phyloP scores from a whole-genome alignment of 2,329 filamentous ascomycete species.

The Neopestalotiopsis sp. region DNA sequence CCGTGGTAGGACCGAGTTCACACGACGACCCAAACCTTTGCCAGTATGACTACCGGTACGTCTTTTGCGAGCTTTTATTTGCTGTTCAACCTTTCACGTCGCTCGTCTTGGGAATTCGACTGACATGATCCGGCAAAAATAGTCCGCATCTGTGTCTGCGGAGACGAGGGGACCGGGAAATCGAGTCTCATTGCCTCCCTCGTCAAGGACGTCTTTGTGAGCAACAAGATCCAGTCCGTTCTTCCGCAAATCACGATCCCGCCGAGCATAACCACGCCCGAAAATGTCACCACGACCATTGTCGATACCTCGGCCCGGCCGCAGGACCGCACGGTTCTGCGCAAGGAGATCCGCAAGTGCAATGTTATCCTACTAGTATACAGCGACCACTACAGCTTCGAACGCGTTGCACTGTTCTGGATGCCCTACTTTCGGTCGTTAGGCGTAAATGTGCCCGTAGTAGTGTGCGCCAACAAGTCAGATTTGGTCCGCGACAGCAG shows the following conservation, averaged over 20 bases:
- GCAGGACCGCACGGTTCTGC: constrained; percentile 86
- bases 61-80: not conserved
- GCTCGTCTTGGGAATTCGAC: not conserved
- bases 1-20: constrained; percentile 12
- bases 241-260: constrained; percentile 95
- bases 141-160: constrained; percentile 95
- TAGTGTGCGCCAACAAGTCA: constrained; percentile 97
- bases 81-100: not conserved
- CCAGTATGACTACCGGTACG: constrained; percentile 23
- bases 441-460: constrained; percentile 97
- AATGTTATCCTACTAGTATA: constrained; percentile 98
- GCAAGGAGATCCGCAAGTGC: constrained; percentile 93
- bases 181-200: constrained; percentile 92
- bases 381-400: constrained; percentile 98
- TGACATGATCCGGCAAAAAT: constrained; percentile 4
- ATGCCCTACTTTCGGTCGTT: constrained; percentile 97
- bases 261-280: constrained; percentile 88
- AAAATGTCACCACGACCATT: constrained; percentile 96
- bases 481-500: constrained; percentile 78
- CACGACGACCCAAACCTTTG: not conserved
- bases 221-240: constrained; percentile 92
- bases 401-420: constrained; percentile 96
- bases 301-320: constrained; percentile 96
- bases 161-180: constrained; percentile 95
- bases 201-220: constrained; percentile 96